Conservation (phyloP, 2,329 filamentous ascomycete genomes). For the Colletotrichum cuscutae region DNA sequence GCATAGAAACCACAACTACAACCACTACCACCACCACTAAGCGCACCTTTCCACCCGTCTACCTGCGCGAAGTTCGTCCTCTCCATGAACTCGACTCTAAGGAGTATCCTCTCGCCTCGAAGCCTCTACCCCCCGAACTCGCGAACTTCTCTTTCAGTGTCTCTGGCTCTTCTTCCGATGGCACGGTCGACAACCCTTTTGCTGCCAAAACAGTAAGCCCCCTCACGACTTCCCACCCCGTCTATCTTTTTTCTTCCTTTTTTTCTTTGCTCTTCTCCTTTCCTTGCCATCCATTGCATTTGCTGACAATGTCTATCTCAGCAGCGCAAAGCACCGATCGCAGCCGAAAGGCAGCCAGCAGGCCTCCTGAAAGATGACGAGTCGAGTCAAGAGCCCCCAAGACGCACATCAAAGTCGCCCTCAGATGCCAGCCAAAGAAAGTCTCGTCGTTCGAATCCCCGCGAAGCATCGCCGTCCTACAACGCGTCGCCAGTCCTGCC, state of each 20-base stretch:
- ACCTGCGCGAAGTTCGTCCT: slow-evolving; percentile 78
- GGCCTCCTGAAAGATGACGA: slow-evolving; percentile 40
- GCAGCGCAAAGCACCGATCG: slow-evolving; percentile 28
- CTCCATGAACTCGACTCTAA: slow-evolving; percentile 83
- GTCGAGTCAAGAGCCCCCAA: slow-evolving; percentile 42
- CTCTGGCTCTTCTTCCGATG: slow-evolving; percentile 58
- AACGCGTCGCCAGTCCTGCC: slow-evolving; percentile 42
- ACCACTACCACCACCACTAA: slow-evolving; percentile 95
- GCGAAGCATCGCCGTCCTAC: slow-evolving; percentile 47
- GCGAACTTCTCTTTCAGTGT: slow-evolving; percentile 79
- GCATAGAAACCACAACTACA: slow-evolving; percentile 76
- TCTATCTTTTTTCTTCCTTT: not conserved
- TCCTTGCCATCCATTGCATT: not conserved
- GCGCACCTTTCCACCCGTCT: slow-evolving; percentile 83
- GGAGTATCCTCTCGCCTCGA: slow-evolving; percentile 87
- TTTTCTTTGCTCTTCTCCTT: not conserved
- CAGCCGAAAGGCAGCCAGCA: slow-evolving; percentile 17
- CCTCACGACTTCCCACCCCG: not conserved
- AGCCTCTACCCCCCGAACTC: slow-evolving; percentile 83
- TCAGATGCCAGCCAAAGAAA: slow-evolving; percentile 44
- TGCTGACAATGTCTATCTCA: slow-evolving; percentile 8
- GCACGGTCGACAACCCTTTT: slow-evolving; percentile 7
- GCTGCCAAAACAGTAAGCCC: slow-evolving; percentile 22
- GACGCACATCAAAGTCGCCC: slow-evolving; percentile 38
- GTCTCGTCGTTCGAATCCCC: slow-evolving; percentile 45